Base-by-base conservation (phyloP, 2,329 filamentous ascomycete genomes). In the Helotiales sp. region DNA sequence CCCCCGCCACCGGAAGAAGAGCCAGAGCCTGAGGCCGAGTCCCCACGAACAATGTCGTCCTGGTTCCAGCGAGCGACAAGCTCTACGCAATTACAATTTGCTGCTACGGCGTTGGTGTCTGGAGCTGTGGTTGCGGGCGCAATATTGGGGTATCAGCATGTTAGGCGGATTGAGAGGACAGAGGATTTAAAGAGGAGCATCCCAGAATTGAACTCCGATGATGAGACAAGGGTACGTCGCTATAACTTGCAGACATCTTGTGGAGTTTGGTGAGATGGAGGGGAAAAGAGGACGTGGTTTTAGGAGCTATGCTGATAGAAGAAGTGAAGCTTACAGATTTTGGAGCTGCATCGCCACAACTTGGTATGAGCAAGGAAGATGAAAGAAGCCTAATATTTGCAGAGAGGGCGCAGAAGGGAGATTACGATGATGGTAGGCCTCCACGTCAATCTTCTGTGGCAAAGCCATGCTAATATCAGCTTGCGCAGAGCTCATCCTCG, bases 401-500 rank as follows among this genome's bases (percentile, higher is more conserved):
- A 1, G 76, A 77, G 31, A 79, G 84, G 17, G 85, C 85, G 0
- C 83, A 85, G 62, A 78, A 77, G 10, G 85, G 85, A 52, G 83
- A 87, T 69, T 88, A 85, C 65, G 84, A 87, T 67, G 83, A 87
- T 67, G 71, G 70, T 72, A 67, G 13, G 40, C 48, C n/a, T 17
- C 6, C 31, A 3, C 7, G 1, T n/a, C 10, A 40, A 36, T 15
- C 27, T n/a, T 31, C n/a, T 27, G 25, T 42, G 19, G 5, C n/a
- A 9, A 29, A 50, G 10, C 2, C 15, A 12, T 34, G 33, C 51
- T 64, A 55, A 55, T 31, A 15, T 22, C 5, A 13, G 2, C 6
- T 17, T 40, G 17, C 33, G n/a, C 63, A 86, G 93, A 95, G 67
- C 82, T 99, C 42, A 93, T 98, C 57, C 82, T 96, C 47, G 95